Conservation (phyloP, 768 basidiomycete species). For the Kwoniella sp. region DNA sequence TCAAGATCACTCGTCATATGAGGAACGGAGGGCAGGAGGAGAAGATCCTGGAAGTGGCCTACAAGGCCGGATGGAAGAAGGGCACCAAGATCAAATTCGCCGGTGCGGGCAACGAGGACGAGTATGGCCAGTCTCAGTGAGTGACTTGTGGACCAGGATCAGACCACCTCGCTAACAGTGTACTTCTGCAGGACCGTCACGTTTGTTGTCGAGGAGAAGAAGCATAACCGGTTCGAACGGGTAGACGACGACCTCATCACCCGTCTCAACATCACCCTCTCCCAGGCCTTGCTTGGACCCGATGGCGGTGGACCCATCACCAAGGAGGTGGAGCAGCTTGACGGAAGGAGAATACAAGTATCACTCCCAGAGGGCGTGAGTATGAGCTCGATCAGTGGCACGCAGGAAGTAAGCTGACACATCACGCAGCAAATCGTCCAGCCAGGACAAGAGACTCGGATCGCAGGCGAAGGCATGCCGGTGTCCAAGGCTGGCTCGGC, state of each 20-base stretch:
- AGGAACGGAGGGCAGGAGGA: conserved; percentile 74
- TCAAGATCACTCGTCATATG: conserved; percentile 75
- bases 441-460: conserved; percentile 61
- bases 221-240: conserved; percentile 69
- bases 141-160: conserved; percentile 50
- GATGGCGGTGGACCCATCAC: conserved; percentile 56
- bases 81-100: conserved; percentile 94
- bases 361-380: conserved; percentile 56
- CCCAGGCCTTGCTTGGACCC: conserved; percentile 72
- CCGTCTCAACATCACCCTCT: conserved; percentile 63
- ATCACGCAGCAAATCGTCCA: conserved; percentile 38
- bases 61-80: conserved; percentile 83
- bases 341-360: conserved; percentile 72
- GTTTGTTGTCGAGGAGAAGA: conserved; percentile 95
- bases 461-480: conserved; percentile 65
- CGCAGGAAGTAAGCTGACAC: not conserved
- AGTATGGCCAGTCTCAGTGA: conserved; percentile 47
- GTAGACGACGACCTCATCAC: conserved; percentile 73
- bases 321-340: conserved; percentile 64
- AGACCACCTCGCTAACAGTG: not conserved
- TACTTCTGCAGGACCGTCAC: conserved; percentile 65
- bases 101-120: conserved; percentile 60
- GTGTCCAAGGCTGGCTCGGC: conserved; percentile 70
- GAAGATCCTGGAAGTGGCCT: conserved; percentile 83
- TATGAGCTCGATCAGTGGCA: not conserved